Base-by-base conservation (phyloP, 805 yeast genomes). In the Yamadazyma paraphyllophila region DNA sequence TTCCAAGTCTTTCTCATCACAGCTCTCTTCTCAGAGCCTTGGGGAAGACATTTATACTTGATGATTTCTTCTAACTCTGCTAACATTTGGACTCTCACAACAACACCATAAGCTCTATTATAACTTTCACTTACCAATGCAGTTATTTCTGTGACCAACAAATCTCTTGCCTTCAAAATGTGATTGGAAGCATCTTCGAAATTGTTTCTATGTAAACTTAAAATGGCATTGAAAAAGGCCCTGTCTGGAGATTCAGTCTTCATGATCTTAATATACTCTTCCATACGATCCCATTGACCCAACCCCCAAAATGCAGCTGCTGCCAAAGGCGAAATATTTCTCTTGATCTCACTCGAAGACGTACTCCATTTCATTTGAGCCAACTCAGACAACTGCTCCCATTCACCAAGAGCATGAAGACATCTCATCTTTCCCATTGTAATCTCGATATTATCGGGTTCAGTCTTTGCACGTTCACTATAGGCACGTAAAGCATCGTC, bases 251-350 rank as follows among this genome's bases (percentile, higher is more conserved):
- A 87, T 50, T 89, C 96, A 2, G 81, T 72, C 54, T 88, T 88
- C 96, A 94, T 90, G 1, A 87, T 96, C 52, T 81, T 73, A 45
- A 92, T 91, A 56, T 90, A 94, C 7, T 86, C 80, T 57, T 88
- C 97, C 90, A 95, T 91, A 56, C 88, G 76, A 53, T 90, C 97
- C 99, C 99, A 95, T 59, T 88, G 94, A 1, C 92, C 92, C 35
- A 95, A 71, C 12, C 98, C 97, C 99, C 99, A 94, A 1, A 98
- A 89, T 1, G 99, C 97, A 2, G 98, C 97, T 0, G 99, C 99
- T 0, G 98, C 99, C 44, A 95, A 69, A 0, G 99, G 98, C 1
- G 99, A 99, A 55, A 94, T 90, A 5, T 84, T 80, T 45, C 96
- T 74, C 54, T 83, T 79, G 33, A 82, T 80, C 13, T 89, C 96